Evolutionary conservation across 306 rosid genomes (phyloP).

Genomic region (Trifolium pratense): DNA sequence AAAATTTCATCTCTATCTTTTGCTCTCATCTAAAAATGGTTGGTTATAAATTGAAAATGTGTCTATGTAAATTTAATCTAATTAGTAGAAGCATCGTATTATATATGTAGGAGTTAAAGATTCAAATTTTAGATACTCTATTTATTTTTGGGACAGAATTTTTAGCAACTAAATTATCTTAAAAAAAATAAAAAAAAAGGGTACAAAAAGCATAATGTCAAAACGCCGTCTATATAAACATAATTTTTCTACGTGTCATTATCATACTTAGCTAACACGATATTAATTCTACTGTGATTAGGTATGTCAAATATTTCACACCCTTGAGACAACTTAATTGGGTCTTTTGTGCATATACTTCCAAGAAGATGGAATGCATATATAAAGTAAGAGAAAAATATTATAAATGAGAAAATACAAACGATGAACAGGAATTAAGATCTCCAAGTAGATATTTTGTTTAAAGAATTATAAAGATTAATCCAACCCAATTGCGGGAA

Average conservation of each 20-base stretch:
- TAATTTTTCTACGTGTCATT: constrained; percentile 25
- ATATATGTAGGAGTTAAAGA: no score
- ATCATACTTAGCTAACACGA: constrained; percentile 26
- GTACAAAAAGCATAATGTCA: constrained; percentile 16
- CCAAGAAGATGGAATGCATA: constrained; percentile 26
- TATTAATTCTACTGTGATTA: constrained; percentile 36
- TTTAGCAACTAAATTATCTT: no score
- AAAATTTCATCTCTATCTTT: no score
- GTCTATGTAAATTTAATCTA: no score
- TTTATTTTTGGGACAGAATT: no score
- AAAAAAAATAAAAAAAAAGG: no score
- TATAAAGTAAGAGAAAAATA: constrained; percentile 33
- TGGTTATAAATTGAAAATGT: no score
- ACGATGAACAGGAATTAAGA: constrained; percentile 13
- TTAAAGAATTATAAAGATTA: constrained; percentile 22
- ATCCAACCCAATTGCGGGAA: constrained; percentile 19
- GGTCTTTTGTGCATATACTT: constrained; percentile 18
- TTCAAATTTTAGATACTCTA: no score
- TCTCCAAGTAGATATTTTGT: constrained; percentile 32
- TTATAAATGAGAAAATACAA: constrained; percentile 39
- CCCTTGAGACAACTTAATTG: constrained; percentile 37
- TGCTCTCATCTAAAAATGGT: no score
- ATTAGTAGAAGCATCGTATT: no score
- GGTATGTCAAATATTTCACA: constrained; percentile 43
- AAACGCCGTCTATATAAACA: constrained; percentile 19